Conservation (phyloP, 2,329 filamentous ascomycete genomes). For the Fusarium sp. region DNA sequence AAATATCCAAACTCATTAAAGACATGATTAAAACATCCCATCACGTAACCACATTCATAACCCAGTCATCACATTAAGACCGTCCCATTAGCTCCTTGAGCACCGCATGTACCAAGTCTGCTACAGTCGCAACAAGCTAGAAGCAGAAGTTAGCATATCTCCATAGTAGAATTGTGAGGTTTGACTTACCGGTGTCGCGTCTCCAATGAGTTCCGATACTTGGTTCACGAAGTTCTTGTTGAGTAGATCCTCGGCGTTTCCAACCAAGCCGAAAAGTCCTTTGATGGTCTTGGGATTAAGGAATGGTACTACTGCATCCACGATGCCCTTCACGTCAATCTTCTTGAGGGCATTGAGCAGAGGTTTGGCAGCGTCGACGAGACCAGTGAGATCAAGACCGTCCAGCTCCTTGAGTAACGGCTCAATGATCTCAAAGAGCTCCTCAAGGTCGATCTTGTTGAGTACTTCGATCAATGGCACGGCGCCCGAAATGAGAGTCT, state of each 20-base stretch:
- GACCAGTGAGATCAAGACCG: conserved; percentile 50
- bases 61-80: conserved; percentile 11
- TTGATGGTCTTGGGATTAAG: conserved; percentile 56
- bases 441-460: conserved; percentile 52
- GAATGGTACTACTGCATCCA: conserved; percentile 54
- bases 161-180: rapidly evolving
- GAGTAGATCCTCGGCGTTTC: conserved; percentile 54
- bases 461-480: conserved; percentile 53
- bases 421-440: conserved; percentile 51
- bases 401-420: conserved; percentile 53
- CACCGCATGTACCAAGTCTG: conserved; percentile 50
- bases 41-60: not conserved
- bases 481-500: conserved; percentile 53
- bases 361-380: conserved; percentile 52
- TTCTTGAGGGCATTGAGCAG: conserved; percentile 53
- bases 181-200: conserved; percentile 40
- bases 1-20: conserved; percentile 2
- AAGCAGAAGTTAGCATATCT: not conserved
- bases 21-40: conserved; percentile 1
- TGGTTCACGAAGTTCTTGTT: conserved; percentile 55
- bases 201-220: conserved; percentile 55
- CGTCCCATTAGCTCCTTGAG: conserved; percentile 47
- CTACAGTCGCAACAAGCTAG: conserved; percentile 50
- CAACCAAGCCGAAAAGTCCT: conserved; percentile 45
- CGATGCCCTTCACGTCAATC: conserved; percentile 52